Base-by-base conservation (phyloP, 75 land plant species). In the Sequoia sempervirens region DNA sequence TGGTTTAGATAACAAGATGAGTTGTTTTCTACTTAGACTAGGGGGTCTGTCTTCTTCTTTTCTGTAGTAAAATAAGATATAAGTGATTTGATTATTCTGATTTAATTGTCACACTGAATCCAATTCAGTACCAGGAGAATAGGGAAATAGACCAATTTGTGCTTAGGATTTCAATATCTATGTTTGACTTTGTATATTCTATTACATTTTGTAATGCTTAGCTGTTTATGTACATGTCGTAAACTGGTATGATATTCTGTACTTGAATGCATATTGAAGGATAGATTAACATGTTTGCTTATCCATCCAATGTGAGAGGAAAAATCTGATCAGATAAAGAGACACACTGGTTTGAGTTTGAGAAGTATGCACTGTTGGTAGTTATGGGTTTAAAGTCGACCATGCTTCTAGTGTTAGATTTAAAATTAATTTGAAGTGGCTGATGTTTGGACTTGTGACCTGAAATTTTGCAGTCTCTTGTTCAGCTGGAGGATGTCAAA, bases 401-500 rank as follows among this genome's bases (percentile, higher is more conserved):
- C 79, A 40, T 61, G 79, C 26, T 15, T 75, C 9, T 61, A 13
- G 9, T 20, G 5, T 75, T 38, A 34, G 18, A 73, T 37, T 37
- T 73, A 18, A 18, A 54, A 74, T 37, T 75, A 40, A 61, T 61
- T 26, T 75, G 11, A 23, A 34, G 20, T 75, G 18, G 5, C 47
- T 75, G 47, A 75, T 75, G 45, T 75, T 75, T 36, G 79, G 11
- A 41, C 9, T 8, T 75, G n/a, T 40, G 41, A 9, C 43, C 20
- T 7, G 46, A 23, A 41, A 40, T 75, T 41, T 40, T 69, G 80
- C 87, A 88, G 90, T 87, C 89, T 37, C 90, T 89, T 56, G 86
- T 87, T 74, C 83, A 83, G 88, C 89, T 88, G 45, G 89, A 88
- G 76, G 81, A 78, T 70, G 89, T 88, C 82, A 58, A 80, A 17